Base-by-base conservation (phyloP, 441 rosid species). In the Breynia disticha region DNA sequence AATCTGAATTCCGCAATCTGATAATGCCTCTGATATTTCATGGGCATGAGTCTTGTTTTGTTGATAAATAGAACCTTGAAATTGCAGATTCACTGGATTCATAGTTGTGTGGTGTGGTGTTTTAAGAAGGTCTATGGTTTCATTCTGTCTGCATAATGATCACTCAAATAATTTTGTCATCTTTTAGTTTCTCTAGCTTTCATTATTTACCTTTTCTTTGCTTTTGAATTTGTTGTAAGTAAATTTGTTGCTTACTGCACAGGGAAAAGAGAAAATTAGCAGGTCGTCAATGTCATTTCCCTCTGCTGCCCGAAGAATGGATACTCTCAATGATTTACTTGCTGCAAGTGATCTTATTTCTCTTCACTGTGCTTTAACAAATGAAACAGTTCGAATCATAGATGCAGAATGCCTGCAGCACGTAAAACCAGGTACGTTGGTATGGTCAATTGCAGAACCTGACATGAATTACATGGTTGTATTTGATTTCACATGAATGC, bases 301-400 rank as follows among this genome's bases (percentile, higher is more conserved):
- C 42, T 62, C 85, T 50, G 93, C 97, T 54, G 98, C 96, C 3
- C 79, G 95, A 52, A 82, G 88, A 69, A 93, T 89, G 97, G 98
- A 93, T 61, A 93, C 96, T 15, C 86, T 93, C 54, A 86, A 86
- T 55, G 98, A 93, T 81, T 71, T 93, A 60, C 78, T 89, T n/a
- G 95, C 97, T 39, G 97, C 97, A 32, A 88, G 97, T 72, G 97
- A 93, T 57, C 84, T 89, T 55, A 77, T 93, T 52, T 93, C 97
- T 0, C 93, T 93, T 71, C 98, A 89, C 48, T 93, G 97, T 54
- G 76, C 88, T 38, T 70, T 86, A 52, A 84, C 96, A n/a, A 75
- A 84, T 62, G 95, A 86, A 68, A 93, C 98, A 14, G 73, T 88
- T 76, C 96, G 89, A 79, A 86, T 89, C 55, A 75, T 93, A 42